Conservation (phyloP, 208 protist species). For the Trypanosoma scelopori region DNA sequence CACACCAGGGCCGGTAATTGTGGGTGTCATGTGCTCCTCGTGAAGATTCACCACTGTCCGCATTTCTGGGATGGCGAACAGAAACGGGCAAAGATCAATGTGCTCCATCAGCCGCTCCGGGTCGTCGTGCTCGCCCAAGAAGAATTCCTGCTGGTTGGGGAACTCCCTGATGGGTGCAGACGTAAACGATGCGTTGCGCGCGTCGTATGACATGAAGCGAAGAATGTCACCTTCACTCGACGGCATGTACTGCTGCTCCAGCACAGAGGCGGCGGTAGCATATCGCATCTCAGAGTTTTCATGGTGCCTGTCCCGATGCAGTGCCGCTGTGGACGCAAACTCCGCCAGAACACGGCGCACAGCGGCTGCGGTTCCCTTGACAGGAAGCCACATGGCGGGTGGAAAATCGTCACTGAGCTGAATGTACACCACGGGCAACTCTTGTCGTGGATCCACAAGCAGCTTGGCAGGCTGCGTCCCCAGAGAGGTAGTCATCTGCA, state of each 20-base stretch:
- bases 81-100: constrained; percentile 81
- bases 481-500: constrained; percentile 83
- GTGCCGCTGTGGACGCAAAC: constrained; percentile 70
- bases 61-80: constrained; percentile 83
- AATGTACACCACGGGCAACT: constrained; percentile 66
- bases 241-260: constrained; percentile 72
- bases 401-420: constrained; percentile 87
- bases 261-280: constrained; percentile 46
- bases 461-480: constrained; percentile 77
- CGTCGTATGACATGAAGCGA: constrained; percentile 78
- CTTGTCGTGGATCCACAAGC: constrained; percentile 64
- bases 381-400: constrained; percentile 89
- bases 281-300: constrained; percentile 56
- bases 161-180: constrained; percentile 81
- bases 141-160: constrained; percentile 82
- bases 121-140: constrained; percentile 88
- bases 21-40: constrained; percentile 72
- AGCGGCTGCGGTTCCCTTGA: constrained; percentile 72
- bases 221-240: constrained; percentile 65
- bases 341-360: constrained; percentile 82
- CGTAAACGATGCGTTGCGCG: constrained; percentile 71
- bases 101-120: constrained; percentile 82
- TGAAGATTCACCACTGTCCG: constrained; percentile 78
- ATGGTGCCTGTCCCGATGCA: constrained; percentile 83
- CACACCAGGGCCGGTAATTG: constrained; percentile 81